phyloP scores from a whole-genome alignment of 176 grass and related monocot genomes.

The Rhipidocladum racemiflorum region DNA sequence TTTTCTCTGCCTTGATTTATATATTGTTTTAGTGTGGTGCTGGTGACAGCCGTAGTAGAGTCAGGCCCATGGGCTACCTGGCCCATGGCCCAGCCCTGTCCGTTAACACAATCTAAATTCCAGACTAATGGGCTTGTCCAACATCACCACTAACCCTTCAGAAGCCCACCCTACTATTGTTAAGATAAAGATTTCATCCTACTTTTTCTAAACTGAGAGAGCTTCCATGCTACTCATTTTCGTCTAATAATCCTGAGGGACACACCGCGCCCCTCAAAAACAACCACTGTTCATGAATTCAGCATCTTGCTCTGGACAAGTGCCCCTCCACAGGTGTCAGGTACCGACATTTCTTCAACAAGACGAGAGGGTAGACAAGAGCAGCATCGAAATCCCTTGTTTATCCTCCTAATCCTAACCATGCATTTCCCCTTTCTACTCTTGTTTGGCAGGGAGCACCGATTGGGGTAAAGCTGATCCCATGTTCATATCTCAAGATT shows the following conservation, averaged over 20 bases:
- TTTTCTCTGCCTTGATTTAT: neutral
- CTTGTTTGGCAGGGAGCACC: neutral
- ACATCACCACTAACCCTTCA: neutral
- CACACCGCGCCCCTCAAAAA: neutral
- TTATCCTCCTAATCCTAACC: conserved; percentile 2
- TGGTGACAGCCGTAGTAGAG: too few species aligned
- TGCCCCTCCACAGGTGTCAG: neutral
- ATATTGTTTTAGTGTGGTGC: neutral
- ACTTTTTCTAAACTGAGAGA: too few species aligned
- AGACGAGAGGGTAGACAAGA: neutral
- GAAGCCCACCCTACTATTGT: neutral
- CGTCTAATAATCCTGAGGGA: neutral
- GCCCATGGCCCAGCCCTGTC: neutral
- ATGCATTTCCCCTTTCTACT: neutral
- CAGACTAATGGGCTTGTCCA: too few species aligned
- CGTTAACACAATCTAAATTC: too few species aligned
- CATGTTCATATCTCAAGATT: conserved; percentile 35
- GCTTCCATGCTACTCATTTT: neutral
- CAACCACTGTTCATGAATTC: neutral
- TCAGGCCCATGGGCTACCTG: neutral
- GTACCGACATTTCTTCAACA: neutral
- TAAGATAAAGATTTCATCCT: neutral
- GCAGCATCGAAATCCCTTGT: neutral
- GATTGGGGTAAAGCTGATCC: neutral
- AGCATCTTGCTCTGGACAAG: neutral